A percentile compares a stretch with the other conserved stretches of the same genome.
Evolutionary conservation across 2,329 filamentous ascomycete species (phyloP).

Genomic region (Hortaea sp.): DNA sequence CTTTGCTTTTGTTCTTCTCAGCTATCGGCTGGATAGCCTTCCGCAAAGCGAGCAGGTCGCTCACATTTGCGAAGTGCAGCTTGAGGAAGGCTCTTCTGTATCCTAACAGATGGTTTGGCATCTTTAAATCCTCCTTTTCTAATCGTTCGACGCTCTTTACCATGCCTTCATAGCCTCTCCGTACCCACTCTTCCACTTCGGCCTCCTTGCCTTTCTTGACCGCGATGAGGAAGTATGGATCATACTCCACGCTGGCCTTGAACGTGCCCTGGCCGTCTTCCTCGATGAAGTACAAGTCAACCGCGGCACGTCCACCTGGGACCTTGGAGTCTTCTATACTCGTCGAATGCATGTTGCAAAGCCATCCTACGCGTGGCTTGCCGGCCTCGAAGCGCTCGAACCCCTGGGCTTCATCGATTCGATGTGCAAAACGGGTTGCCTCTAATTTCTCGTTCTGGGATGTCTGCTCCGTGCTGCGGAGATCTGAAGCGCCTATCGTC

Average conservation of each 20-base stretch:
- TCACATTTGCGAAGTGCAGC: conserved; percentile 77
- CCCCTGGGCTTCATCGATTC: conserved; percentile 90
- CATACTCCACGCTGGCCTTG: conserved; percentile 92
- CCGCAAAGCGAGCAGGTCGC: conserved; percentile 73
- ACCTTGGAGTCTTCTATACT: conserved; percentile 74
- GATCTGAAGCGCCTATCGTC: conserved; percentile 67
- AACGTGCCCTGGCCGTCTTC: conserved; percentile 72
- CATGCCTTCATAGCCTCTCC: conserved; percentile 67
- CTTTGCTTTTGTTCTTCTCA: conserved; percentile 91
- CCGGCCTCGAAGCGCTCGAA: conserved; percentile 87
- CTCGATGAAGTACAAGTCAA: conserved; percentile 96
- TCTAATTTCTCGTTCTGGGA: conserved; percentile 91
- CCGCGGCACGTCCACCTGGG: conserved; percentile 72
- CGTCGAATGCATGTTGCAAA: conserved; percentile 90
- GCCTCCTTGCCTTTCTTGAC: conserved; percentile 78
- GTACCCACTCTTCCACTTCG: conserved; percentile 92
- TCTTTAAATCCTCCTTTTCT: conserved; percentile 76
- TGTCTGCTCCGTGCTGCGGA: conserved; percentile 70
- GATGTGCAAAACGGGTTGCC: conserved; percentile 68
- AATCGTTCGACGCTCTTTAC: conserved; percentile 68
- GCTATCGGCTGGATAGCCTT: conserved; percentile 80
- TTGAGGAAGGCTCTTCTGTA: conserved; percentile 83
- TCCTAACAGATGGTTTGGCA: conserved; percentile 84
- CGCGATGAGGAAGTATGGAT: conserved; percentile 90
- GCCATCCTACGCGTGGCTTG: conserved; percentile 77